Base-by-base conservation (phyloP, 192 early-diverging fungal species). In the Chytriomyces hyalinus region DNA sequence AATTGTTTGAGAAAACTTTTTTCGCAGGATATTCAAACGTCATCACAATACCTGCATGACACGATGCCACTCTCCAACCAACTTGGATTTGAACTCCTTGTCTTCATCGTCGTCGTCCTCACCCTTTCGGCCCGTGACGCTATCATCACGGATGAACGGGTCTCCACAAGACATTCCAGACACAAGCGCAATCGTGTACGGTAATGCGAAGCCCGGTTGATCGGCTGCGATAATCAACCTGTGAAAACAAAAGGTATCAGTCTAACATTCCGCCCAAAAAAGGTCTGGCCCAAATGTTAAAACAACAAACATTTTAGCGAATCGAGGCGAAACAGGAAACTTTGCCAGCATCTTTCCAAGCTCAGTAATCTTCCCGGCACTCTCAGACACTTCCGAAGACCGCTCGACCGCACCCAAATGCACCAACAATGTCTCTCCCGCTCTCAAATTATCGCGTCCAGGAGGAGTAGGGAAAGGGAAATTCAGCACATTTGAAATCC, bases 401-500 rank as follows among this genome's bases (percentile, higher is more conserved):
- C 61, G n/a, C 67, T 82, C 81, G 22, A 96, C 79, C 6, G 95
- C 95, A 36, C 93, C 93, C 26, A 98, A 80, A 80, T 94, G 91
- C 9, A 85, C 80, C 78, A 98, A 83, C 67, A 96, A 80, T 49
- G 75, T 92, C 82, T 98, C 96, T 7, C 96, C 94, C 51, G 92
- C 87, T 11, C 78, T 78, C 70, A 99, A 84, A 49, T 91, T 90
- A 3, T 90, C 79, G 6, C 86, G 80, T 47, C 88, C 89, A 46
- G 98, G 98, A 46, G 96, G 93, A 8, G 97, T 98, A 6, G 97
- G 97, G 85, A 98, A 99, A 45, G 98, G 98, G 81, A 99, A 99
- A 75, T 95, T 95, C 73, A 91, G 84, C 7, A 99, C 96, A 70
- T 94, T 93, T 70, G 96, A 91, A 73, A 99, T 94, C 70, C 93